phyloP scores from a whole-genome alignment of 2,329 filamentous ascomycete genomes.

The Neobulgaria alba region DNA sequence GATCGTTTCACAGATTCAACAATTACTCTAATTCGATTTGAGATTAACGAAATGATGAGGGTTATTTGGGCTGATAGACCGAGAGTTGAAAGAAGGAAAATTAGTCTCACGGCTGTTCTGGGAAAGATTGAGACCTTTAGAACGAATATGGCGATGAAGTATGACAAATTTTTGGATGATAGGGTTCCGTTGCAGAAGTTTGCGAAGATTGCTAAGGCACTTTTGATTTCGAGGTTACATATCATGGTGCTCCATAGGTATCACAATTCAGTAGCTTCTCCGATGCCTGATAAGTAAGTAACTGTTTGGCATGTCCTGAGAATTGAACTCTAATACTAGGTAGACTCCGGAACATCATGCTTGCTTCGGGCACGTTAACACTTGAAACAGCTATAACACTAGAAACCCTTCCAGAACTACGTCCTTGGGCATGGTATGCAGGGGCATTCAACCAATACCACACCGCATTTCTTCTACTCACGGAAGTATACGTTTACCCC shows the following conservation, averaged over 20 bases:
- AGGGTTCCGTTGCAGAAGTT: constrained; percentile 53
- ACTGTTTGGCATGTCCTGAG: neutral
- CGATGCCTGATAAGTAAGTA: constrained; percentile 41
- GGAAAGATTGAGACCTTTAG: constrained; percentile 62
- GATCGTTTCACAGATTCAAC: constrained; percentile 60
- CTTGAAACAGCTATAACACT: constrained; percentile 47
- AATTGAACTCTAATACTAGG: neutral
- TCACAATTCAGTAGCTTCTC: constrained; percentile 33
- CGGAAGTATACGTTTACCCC: constrained; percentile 49
- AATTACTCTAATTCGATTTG: constrained; percentile 59
- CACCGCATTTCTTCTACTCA: constrained; percentile 57
- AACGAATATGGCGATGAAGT: constrained; percentile 54
- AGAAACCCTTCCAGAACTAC: constrained; percentile 43
- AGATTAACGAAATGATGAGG: constrained; percentile 65
- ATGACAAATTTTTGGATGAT: constrained; percentile 53
- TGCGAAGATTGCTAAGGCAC: constrained; percentile 50
- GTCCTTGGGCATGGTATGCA: constrained; percentile 60
- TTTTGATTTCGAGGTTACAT: constrained; percentile 54
- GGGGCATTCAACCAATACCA: constrained; percentile 69
- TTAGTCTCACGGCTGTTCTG: constrained; percentile 54
- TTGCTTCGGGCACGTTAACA: constrained; percentile 48
- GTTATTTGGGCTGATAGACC: constrained; percentile 61
- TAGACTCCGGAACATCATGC: constrained; percentile 52
- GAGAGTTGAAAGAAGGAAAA: constrained; percentile 52
- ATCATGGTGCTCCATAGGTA: constrained; percentile 63